phyloP scores from a whole-genome alignment of 2,329 filamentous ascomycete genomes.

The Ophiostoma angusticollis region DNA sequence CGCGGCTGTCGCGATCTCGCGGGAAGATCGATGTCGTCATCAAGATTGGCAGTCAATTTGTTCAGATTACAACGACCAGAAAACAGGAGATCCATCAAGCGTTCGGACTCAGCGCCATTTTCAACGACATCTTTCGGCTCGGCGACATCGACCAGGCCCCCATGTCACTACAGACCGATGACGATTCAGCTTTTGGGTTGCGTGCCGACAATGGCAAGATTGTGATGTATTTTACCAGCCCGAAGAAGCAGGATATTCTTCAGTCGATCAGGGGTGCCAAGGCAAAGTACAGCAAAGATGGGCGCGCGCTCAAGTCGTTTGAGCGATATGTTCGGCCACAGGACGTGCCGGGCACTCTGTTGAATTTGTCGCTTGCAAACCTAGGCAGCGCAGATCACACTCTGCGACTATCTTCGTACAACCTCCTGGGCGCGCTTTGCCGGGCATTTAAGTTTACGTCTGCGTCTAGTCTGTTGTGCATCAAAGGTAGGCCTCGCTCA shows the following conservation, averaged over 20 bases:
- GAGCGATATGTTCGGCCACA: slow-evolving; percentile 56
- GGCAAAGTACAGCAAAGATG: slow-evolving; percentile 51
- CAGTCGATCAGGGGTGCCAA: slow-evolving; percentile 51
- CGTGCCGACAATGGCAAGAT: slow-evolving; percentile 57
- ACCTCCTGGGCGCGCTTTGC: slow-evolving; percentile 53
- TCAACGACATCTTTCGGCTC: slow-evolving; percentile 59
- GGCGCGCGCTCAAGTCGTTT: slow-evolving; percentile 44
- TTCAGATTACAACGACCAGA: slow-evolving; percentile 56
- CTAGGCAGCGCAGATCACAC: slow-evolving; percentile 48
- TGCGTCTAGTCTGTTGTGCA: slow-evolving; percentile 47
- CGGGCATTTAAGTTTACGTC: slow-evolving; percentile 55
- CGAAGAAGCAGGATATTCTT: slow-evolving; percentile 49
- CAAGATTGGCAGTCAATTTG: slow-evolving; percentile 56
- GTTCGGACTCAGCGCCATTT: slow-evolving; percentile 46
- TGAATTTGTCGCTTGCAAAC: slow-evolving; percentile 56
- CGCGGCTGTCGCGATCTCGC: slow-evolving; percentile 52
- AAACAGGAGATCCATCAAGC: slow-evolving; percentile 56
- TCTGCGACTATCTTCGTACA: slow-evolving; percentile 52
- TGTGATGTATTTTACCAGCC: slow-evolving; percentile 59
- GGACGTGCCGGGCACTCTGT: slow-evolving; percentile 55
- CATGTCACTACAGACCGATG: slow-evolving; percentile 50
- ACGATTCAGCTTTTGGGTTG: slow-evolving; percentile 54
- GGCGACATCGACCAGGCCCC: slow-evolving; percentile 55
- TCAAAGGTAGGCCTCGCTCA: slow-evolving; percentile 35
- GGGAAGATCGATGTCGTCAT: slow-evolving; percentile 58